A percentile compares a stretch with the other conserved stretches of the same genome.
Evolutionary conservation across 2,329 filamentous ascomycete species (phyloP).

Genomic region (Penicillium sp.): DNA sequence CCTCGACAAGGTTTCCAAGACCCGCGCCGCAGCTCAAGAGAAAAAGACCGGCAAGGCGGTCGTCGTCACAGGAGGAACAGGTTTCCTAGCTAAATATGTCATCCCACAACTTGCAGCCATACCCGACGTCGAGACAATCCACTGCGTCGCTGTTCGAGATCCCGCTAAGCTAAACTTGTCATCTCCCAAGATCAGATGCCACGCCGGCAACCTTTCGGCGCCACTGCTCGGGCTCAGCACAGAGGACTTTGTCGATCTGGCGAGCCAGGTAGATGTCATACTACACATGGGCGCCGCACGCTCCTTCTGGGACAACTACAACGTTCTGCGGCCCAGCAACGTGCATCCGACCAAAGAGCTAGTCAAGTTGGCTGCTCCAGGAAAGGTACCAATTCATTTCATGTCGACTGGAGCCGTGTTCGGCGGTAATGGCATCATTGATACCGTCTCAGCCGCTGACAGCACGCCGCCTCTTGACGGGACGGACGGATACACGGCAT

Average conservation of each 20-base stretch:
- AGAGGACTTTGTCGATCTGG: not conserved
- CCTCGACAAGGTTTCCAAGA: not conserved
- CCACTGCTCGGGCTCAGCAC: conserved; percentile 7
- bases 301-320: conserved; percentile 29
- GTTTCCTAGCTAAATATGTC: not conserved
- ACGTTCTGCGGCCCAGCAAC: conserved; percentile 24
- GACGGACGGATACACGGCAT: conserved; percentile 32
- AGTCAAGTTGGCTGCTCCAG: conserved; percentile 19
- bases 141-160: not conserved
- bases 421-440: not conserved
- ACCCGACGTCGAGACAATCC: not conserved
- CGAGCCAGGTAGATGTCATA: conserved; percentile 9
- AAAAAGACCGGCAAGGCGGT: not conserved
- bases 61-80: not conserved
- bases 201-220: conserved; percentile 10
- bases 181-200: conserved; percentile 8
- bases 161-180: not conserved
- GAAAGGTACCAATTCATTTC: conserved; percentile 27
- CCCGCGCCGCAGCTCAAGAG: not conserved
- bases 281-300: conserved; percentile 16
- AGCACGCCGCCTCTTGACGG: conserved; percentile 25
- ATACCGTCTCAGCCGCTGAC: conserved; percentile 11
- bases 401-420: conserved; percentile 21
- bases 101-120: not conserved
- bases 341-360: conserved; percentile 25